Percentiles rank a stretch among this genome's conserved stretches.
These are phyloP conservation scores for Geotrichum restrictum DNA, from an alignment of 1,139 yeast species.

Conservation along the genomic window DNA sequence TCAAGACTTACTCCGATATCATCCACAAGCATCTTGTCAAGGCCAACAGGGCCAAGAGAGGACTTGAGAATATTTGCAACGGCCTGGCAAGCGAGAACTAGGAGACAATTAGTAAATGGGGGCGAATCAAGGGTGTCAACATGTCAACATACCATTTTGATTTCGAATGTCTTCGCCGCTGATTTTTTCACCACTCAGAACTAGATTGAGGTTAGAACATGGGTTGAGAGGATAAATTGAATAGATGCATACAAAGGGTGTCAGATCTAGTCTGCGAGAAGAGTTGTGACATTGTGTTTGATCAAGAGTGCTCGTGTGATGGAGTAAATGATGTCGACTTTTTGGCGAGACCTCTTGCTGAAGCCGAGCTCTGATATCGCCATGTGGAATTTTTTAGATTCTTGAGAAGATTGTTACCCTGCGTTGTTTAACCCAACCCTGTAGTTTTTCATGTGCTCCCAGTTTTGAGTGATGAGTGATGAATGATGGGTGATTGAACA, in stretches of 20 bases:
- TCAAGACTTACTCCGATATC: constrained; percentile 63
- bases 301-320: no score
- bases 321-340: no score
- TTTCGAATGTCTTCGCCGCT: constrained; percentile 95
- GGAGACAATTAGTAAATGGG: neutral
- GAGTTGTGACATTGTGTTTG: constrained; percentile 47
- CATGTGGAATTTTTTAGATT: no score
- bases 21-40: constrained; percentile 97
- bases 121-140: constrained; percentile 5
- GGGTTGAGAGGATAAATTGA: constrained; percentile 3
- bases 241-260: constrained; percentile 56
- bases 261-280: constrained; percentile 78
- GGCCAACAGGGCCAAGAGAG: constrained; percentile 95
- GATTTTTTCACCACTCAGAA: constrained; percentile 92
- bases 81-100: constrained; percentile 83
- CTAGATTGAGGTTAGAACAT: constrained; percentile 28
- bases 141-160: constrained; percentile 59
- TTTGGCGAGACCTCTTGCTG: no score
- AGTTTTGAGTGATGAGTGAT: no score
- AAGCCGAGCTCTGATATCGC: no score
- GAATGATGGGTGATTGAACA: no score
- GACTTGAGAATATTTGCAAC: constrained; percentile 97
- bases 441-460: no score
- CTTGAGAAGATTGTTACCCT: no score
- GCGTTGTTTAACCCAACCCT: no score